A percentile compares a stretch with the other conserved stretches of the same genome.
These are phyloP conservation scores for Parascedosporium putredinis DNA, from an alignment of 2,329 filamentous ascomycete species.

Conservation along the genomic window DNA sequence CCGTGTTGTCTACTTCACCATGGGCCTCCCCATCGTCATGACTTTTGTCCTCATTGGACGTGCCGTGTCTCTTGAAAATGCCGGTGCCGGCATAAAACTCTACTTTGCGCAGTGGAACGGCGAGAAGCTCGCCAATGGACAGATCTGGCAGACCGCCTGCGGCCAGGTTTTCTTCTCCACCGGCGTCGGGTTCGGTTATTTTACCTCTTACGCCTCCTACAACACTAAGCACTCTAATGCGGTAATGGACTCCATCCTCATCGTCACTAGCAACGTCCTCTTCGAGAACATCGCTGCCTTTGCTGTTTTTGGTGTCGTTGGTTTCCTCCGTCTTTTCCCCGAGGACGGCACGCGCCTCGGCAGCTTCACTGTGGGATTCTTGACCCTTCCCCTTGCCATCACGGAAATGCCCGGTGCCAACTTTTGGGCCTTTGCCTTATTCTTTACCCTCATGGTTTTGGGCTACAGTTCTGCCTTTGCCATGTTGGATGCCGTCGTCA, in stretches of 20 bases:
- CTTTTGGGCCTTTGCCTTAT: conserved; percentile 47
- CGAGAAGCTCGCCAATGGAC: conserved; percentile 36
- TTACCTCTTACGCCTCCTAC: conserved; percentile 48
- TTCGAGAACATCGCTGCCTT: conserved; percentile 44
- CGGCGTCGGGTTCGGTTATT: conserved; percentile 48
- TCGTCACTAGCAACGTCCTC: conserved; percentile 42
- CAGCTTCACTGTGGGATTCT: conserved; percentile 45
- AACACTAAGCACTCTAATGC: conserved; percentile 48
- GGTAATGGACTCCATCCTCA: conserved; percentile 46
- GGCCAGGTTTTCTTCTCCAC: conserved; percentile 52
- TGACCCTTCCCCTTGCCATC: conserved; percentile 46
- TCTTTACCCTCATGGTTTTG: conserved; percentile 47
- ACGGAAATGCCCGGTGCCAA: conserved; percentile 46
- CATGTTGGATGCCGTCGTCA: conserved; percentile 47
- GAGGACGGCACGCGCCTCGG: conserved; percentile 31
- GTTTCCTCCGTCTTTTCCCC: conserved; percentile 28
- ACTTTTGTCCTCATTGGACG: conserved; percentile 46
- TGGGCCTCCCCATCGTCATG: conserved; percentile 47
- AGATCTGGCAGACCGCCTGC: conserved; percentile 48
- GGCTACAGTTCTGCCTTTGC: conserved; percentile 49
- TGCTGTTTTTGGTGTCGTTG: conserved; percentile 44
- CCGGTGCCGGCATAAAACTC: conserved; percentile 38
- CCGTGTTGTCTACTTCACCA: conserved; percentile 51
- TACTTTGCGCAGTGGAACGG: conserved; percentile 36
- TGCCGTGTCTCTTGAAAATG: conserved; percentile 42